Percentiles rank a stretch among this genome's conserved stretches.
Evolutionary conservation across 805 yeast species (phyloP).

Genomic region (Metschnikowia baotianmanensis): DNA sequence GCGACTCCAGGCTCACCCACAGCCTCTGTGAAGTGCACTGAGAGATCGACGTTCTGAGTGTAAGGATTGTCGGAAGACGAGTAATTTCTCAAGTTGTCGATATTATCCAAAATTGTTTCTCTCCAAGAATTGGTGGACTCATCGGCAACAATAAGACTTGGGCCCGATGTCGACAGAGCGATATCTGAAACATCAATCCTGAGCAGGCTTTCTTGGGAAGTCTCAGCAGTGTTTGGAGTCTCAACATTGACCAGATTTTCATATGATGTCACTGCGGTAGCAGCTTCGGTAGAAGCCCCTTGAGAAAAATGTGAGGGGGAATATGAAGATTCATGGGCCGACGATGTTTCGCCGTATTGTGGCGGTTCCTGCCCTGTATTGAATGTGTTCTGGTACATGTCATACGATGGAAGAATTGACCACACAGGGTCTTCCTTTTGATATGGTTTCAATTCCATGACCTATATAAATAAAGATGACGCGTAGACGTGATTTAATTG

Average conservation of each 20-base stretch:
- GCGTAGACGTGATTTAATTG: too few relatives aligned
- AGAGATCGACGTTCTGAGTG: slow-evolving; percentile 27
- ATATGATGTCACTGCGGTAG: slow-evolving; percentile 3
- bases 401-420: slow-evolving; percentile 41
- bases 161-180: slow-evolving; percentile 2
- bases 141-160: slow-evolving; percentile 31
- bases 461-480: too few relatives aligned
- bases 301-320: slow-evolving; percentile 3
- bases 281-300: slow-evolving; percentile 1
- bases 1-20: slow-evolving; percentile 27
- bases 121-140: slow-evolving; percentile 34
- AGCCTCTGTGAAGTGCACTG: slow-evolving; percentile 34
- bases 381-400: slow-evolving; percentile 27
- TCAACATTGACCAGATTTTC: neutral
- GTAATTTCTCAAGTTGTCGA: slow-evolving; percentile 32
- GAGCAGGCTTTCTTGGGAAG: slow-evolving; percentile 1
- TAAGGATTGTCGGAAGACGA: slow-evolving; percentile 27
- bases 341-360: slow-evolving; percentile 14
- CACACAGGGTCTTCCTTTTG: slow-evolving; percentile 29
- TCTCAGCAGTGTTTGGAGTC: slow-evolving; percentile 1
- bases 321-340: slow-evolving; percentile 8
- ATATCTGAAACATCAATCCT: neutral
- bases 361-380: slow-evolving; percentile 16
- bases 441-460: slow-evolving; percentile 8
- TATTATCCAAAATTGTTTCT: slow-evolving; percentile 38